Evolutionary conservation across 2,329 filamentous ascomycete genomes (phyloP).

Genomic region (Clarireedia homoeocarpa): DNA sequence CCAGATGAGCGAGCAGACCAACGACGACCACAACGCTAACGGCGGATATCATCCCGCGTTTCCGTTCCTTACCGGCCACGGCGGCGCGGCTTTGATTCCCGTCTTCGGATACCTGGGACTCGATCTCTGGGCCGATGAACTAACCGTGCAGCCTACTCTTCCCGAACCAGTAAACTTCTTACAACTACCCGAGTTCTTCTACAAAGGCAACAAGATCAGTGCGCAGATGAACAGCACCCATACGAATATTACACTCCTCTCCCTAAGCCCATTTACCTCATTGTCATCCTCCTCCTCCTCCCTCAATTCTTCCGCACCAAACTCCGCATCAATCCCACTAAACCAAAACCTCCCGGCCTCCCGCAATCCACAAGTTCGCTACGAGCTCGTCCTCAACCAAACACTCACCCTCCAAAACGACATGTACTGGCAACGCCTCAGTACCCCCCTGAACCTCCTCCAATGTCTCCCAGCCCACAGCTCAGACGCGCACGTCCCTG

Average conservation of each 20-base stretch:
- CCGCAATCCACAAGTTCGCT: slow-evolving; percentile 27
- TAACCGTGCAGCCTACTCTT: slow-evolving; percentile 55
- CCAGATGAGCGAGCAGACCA: slow-evolving; percentile 61
- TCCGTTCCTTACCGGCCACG: slow-evolving; percentile 64
- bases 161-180: slow-evolving; percentile 48
- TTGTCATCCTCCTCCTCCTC: slow-evolving; percentile 30
- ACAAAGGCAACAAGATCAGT: slow-evolving; percentile 4
- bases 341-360: slow-evolving; percentile 38
- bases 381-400: slow-evolving; percentile 37
- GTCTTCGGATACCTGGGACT: slow-evolving; percentile 62
- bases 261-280: no score
- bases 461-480: slow-evolving; percentile 48
- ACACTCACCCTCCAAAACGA: slow-evolving; percentile 47
- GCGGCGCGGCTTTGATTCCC: slow-evolving; percentile 59
- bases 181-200: slow-evolving; percentile 21
- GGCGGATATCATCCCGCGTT: slow-evolving; percentile 62
- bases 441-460: slow-evolving; percentile 44
- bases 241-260: slow-evolving; percentile 41
- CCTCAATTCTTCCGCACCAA: slow-evolving; percentile 23
- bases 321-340: slow-evolving; percentile 28
- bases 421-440: slow-evolving; percentile 41
- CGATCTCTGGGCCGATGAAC: slow-evolving; percentile 48
- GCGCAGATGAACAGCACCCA: slow-evolving; percentile 31
- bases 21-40: slow-evolving; percentile 50
- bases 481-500: slow-evolving; percentile 38